phyloP scores from a whole-genome alignment of 768 basidiomycete genomes.

The Xerocomellus chrysenteron region DNA sequence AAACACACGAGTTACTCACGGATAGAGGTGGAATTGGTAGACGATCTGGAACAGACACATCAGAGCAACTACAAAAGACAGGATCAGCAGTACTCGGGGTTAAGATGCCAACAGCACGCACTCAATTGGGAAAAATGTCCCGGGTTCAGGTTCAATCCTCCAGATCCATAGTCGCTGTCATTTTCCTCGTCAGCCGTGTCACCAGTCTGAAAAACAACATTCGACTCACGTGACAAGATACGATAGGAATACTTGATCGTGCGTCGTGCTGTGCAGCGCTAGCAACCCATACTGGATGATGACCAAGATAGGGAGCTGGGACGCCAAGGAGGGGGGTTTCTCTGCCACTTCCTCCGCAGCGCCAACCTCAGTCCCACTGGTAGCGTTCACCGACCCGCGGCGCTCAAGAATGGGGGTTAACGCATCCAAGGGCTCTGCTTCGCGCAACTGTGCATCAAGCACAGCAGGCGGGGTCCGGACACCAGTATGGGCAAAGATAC shows the following conservation, averaged over 20 bases:
- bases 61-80: slow-evolving; percentile 62
- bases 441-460: slow-evolving; percentile 64
- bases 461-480: slow-evolving; percentile 77
- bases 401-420: slow-evolving; percentile 57
- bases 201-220: background rate
- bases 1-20: slow-evolving; percentile 48
- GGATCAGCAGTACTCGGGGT: slow-evolving; percentile 4
- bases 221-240: slow-evolving; percentile 62
- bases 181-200: background rate
- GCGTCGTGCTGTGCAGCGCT: slow-evolving; percentile 85
- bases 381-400: slow-evolving; percentile 29
- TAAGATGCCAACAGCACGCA: slow-evolving; percentile 34
- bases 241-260: slow-evolving; percentile 89
- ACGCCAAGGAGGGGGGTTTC: slow-evolving; percentile 63
- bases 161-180: slow-evolving; percentile 70
- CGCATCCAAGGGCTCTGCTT: slow-evolving; percentile 38
- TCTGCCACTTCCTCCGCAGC: slow-evolving; percentile 42
- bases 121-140: slow-evolving; percentile 91
- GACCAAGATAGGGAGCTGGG: slow-evolving; percentile 77
- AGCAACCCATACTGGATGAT: slow-evolving; percentile 90
- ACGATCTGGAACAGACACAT: slow-evolving; percentile 95
- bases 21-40: slow-evolving; percentile 90
- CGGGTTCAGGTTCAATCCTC: slow-evolving; percentile 90
- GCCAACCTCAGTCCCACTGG: slow-evolving; percentile 26
- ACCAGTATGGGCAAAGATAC: slow-evolving; percentile 83